A percentile compares a stretch with the other conserved stretches of the same genome.
Evolutionary conservation across 164 flowering plant species (phyloP).

Genomic region (Pachysandra terminalis): DNA sequence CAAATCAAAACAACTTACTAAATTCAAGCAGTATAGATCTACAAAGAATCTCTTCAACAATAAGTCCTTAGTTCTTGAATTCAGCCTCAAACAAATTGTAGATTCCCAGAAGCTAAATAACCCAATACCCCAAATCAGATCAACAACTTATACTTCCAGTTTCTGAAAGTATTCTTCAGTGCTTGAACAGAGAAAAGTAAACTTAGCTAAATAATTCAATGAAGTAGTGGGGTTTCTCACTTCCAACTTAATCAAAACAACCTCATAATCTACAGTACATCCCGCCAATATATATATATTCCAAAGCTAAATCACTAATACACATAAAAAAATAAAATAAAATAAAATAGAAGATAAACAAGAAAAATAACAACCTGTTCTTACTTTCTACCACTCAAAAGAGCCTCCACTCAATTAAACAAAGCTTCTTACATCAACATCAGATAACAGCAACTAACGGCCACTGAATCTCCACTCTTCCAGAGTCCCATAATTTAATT

Average conservation of each 20-base stretch:
- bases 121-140: not conserved
- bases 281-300: too few species aligned
- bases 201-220: too few species aligned
- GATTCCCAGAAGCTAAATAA: not conserved
- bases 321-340: not conserved
- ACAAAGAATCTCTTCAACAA: not conserved
- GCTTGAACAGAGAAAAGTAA: not conserved
- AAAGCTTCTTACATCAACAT: not conserved
- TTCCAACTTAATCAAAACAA: not conserved
- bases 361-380: not conserved
- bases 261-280: not conserved
- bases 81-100: too few species aligned
- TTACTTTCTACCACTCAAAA: not conserved
- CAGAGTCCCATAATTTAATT: not conserved
- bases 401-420: not conserved
- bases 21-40: not conserved
- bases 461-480: not conserved
- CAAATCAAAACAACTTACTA: not conserved
- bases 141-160: too few species aligned
- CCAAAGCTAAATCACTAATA: not conserved
- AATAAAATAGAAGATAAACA: too few species aligned
- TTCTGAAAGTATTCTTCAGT: not conserved
- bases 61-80: not conserved
- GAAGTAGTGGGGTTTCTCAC: too few species aligned
- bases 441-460: not conserved